phyloP scores from a whole-genome alignment of 2,329 filamentous ascomycete genomes.

The Colletotrichum noveboracense region DNA sequence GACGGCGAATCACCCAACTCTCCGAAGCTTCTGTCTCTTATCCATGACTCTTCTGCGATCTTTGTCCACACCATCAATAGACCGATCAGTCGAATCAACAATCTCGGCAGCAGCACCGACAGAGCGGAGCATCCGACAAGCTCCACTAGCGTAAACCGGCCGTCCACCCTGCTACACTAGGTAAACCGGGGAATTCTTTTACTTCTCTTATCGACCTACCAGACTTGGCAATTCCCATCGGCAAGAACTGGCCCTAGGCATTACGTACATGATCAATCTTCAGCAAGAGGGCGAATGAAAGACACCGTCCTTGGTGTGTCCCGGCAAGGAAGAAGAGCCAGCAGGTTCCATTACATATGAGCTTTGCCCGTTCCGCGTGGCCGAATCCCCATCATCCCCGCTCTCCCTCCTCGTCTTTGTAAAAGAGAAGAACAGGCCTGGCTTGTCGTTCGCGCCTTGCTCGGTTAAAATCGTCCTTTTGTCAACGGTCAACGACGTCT shows the following conservation, averaged over 20 bases:
- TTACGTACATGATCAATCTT: conserved; percentile 5
- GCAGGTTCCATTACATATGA: not conserved
- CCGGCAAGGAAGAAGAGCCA: not conserved
- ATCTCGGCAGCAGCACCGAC: not conserved
- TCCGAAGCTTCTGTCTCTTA: too few relatives aligned
- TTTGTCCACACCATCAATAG: not conserved
- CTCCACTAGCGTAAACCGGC: conserved; percentile 2
- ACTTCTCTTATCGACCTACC: conserved; percentile 13
- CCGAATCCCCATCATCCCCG: not conserved
- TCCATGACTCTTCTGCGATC: not conserved
- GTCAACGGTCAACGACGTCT: not conserved
- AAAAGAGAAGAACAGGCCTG: not conserved
- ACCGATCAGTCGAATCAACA: not conserved
- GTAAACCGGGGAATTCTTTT: not conserved
- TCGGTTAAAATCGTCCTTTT: not conserved
- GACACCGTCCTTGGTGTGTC: not conserved
- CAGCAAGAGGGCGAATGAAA: not conserved
- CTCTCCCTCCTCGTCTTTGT: not conserved
- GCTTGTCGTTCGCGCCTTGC: not conserved
- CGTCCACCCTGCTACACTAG: not conserved
- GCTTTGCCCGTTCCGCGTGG: not conserved
- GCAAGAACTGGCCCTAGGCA: not conserved
- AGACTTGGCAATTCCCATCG: not conserved
- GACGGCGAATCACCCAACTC: not conserved
- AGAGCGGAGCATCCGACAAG: not conserved